Evolutionary conservation across 306 rosid genomes (phyloP).

Genomic region (Bauhinia variegata): DNA sequence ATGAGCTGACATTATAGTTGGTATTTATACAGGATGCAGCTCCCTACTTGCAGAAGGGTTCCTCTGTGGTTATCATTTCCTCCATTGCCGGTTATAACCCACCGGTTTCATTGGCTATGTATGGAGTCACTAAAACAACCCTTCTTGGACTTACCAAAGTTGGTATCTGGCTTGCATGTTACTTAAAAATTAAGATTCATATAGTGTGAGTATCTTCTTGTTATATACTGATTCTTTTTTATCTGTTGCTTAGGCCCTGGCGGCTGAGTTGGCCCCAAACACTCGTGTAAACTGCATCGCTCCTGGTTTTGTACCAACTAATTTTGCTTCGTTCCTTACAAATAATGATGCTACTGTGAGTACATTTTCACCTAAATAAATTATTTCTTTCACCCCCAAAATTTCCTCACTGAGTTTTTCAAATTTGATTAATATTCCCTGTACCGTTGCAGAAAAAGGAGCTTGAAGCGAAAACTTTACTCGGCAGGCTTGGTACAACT

Average conservation of each 20-base stretch:
- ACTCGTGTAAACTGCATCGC: conserved; percentile 94
- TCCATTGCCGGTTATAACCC: conserved; percentile 80
- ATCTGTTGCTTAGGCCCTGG: conserved; percentile 70
- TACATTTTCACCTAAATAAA: conserved; percentile 21
- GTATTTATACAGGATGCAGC: conserved; percentile 63
- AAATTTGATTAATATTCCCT: conserved; percentile 14
- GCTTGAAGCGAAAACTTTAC: conserved; percentile 64
- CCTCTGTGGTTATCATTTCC: conserved; percentile 84
- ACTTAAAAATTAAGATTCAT: conserved; percentile 10
- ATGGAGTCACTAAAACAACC: conserved; percentile 98
- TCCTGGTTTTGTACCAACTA: conserved; percentile 94
- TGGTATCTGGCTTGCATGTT: conserved; percentile 22
- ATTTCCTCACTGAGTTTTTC: neutral
- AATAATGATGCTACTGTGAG: conserved; percentile 54
- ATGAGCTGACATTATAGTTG: neutral
- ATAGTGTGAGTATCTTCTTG: neutral
- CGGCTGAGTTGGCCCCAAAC: conserved; percentile 77
- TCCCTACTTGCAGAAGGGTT: conserved; percentile 75
- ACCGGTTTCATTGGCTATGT: conserved; percentile 84
- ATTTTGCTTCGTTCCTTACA: conserved; percentile 72
- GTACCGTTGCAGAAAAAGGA: conserved; percentile 55
- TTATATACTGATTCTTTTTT: conserved; percentile 33
- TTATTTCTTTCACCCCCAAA: conserved; percentile 16
- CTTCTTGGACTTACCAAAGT: conserved; percentile 95
- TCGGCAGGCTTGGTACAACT: conserved; percentile 85